Conservation (phyloP, 257 asterid species). For the Nicotiana paniculata region DNA sequence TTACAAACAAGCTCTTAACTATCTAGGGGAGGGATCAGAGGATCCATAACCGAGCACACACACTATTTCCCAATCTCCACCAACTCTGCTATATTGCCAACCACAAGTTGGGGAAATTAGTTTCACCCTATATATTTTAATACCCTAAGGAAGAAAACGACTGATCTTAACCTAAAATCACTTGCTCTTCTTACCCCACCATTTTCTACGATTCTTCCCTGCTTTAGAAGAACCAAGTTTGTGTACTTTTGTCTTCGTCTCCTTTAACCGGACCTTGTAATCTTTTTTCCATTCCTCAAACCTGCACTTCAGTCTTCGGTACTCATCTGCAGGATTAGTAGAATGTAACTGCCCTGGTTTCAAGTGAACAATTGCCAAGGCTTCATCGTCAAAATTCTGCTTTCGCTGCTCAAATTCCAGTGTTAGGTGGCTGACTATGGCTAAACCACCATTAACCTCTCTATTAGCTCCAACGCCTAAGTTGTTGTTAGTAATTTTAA, state of each 20-base stretch:
- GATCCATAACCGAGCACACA: slow-evolving; percentile 16
- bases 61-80: slow-evolving; percentile 8
- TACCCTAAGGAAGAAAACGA: neutral
- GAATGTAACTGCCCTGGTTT: slow-evolving; percentile 30
- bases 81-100: neutral
- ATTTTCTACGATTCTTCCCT: slow-evolving; percentile 40
- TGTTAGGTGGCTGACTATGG: slow-evolving; percentile 38
- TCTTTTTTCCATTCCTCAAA: slow-evolving; percentile 68
- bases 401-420: slow-evolving; percentile 57
- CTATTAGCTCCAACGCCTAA: slow-evolving; percentile 22
- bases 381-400: slow-evolving; percentile 51
- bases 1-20: slow-evolving; percentile 18
- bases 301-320: slow-evolving; percentile 45
- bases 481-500: slow-evolving; percentile 30
- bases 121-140: slow-evolving; percentile 8
- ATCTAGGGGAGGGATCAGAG: slow-evolving; percentile 4
- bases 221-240: slow-evolving; percentile 35
- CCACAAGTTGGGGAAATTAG: neutral
- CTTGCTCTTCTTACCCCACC: slow-evolving; percentile 75
- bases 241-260: slow-evolving; percentile 47
- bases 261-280: slow-evolving; percentile 53
- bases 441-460: slow-evolving; percentile 36
- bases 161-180: slow-evolving; percentile 12
- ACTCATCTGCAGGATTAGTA: slow-evolving; percentile 31
- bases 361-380: slow-evolving; percentile 33